phyloP scores from a whole-genome alignment of 306 rosid species.

The Comarum palustre region DNA sequence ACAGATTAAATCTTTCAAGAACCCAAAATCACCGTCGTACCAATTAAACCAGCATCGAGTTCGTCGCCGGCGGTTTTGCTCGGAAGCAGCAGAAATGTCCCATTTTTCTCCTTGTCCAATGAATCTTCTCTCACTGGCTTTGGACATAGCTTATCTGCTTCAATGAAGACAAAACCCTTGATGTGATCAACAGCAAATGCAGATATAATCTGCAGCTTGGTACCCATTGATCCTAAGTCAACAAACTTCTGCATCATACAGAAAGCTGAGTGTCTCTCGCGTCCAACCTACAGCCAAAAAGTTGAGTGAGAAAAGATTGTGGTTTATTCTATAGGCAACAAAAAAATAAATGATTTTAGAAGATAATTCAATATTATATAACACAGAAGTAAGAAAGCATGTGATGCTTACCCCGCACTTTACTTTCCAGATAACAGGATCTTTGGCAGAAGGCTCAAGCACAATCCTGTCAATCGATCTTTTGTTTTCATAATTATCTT shows the following conservation, averaged over 20 bases:
- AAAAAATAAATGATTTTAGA: neutral
- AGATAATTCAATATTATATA: neutral
- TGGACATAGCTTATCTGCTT: conserved; percentile 65
- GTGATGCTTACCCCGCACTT: conserved; percentile 73
- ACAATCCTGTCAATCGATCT: conserved; percentile 34
- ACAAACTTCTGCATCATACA: conserved; percentile 96
- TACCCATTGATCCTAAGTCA: conserved; percentile 68
- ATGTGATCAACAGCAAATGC: conserved; percentile 81
- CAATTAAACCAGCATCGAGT: too few species aligned
- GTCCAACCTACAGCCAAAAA: conserved; percentile 69
- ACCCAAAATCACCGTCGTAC: too few species aligned
- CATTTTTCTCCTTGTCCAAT: too few species aligned
- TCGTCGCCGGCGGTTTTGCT: too few species aligned
- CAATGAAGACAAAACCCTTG: conserved; percentile 77
- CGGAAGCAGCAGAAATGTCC: too few species aligned
- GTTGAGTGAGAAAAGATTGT: conserved; percentile 11
- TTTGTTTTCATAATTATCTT: conserved; percentile 65
- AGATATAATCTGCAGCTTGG: conserved; percentile 65
- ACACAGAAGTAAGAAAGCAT: neutral
- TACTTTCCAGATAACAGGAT: conserved; percentile 77
- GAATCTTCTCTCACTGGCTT: too few species aligned
- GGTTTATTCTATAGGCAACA: neutral
- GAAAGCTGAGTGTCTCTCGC: conserved; percentile 71
- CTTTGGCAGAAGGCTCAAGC: conserved; percentile 33
- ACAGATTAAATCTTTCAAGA: too few species aligned